Conservation (phyloP, 2,329 filamentous ascomycete genomes). For the Alternaria brassicae region DNA sequence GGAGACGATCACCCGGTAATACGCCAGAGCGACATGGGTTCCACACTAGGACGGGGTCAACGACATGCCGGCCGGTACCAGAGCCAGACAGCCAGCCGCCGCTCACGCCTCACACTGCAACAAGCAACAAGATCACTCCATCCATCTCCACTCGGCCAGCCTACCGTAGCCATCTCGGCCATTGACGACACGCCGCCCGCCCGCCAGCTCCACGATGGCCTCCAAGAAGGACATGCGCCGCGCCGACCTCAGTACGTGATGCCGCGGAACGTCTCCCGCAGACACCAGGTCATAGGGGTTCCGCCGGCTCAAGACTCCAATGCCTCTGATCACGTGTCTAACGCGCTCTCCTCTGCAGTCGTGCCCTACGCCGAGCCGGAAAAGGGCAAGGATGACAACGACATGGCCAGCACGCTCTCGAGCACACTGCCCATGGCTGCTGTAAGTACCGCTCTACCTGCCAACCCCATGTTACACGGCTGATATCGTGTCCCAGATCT, state of each 20-base stretch:
- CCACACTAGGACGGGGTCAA: constrained; percentile 7
- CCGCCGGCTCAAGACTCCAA: background rate
- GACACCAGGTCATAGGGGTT: constrained; percentile 9
- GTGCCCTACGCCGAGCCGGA: constrained; percentile 85
- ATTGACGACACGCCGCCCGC: constrained; percentile 23
- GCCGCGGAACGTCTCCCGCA: background rate
- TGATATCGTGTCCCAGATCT: constrained; percentile 66
- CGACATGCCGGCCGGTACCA: constrained; percentile 4
- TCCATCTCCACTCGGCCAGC: constrained; percentile 15
- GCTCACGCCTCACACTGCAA: constrained; percentile 10
- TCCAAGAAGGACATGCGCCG: constrained; percentile 79
- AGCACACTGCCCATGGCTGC: constrained; percentile 95
- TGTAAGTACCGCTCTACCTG: constrained; percentile 54
- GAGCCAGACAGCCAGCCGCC: background rate
- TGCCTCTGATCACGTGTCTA: constrained; percentile 39
- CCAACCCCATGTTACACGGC: constrained; percentile 29
- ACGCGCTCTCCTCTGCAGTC: constrained; percentile 60
- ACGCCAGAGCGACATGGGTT: constrained; percentile 16
- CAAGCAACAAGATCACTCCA: constrained; percentile 26
- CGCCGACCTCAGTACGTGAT: constrained; percentile 71
- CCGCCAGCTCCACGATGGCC: constrained; percentile 60
- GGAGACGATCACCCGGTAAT: constrained; percentile 19
- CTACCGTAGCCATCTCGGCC: constrained; percentile 13
- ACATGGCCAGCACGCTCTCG: constrained; percentile 73
- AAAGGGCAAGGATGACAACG: constrained; percentile 67